Base-by-base conservation (phyloP, 768 basidiomycete genomes). In the Podaxis rugospora region DNA sequence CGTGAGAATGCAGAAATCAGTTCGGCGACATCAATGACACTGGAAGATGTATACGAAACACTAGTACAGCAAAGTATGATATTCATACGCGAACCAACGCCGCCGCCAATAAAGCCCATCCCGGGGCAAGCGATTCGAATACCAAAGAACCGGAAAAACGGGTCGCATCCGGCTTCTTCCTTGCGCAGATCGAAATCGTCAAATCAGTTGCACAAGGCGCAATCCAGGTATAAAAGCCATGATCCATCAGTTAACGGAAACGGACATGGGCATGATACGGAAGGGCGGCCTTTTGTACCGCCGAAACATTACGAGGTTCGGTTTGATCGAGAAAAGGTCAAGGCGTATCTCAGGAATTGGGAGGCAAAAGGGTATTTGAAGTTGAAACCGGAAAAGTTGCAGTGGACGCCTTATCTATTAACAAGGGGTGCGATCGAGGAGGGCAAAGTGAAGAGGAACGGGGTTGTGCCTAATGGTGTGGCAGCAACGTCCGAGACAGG, bases 401-500 rank as follows among this genome's bases (percentile, higher is more conserved):
- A 93, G 69, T 99, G 96, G 92, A 95, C 88, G 63, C 96, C 96
- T 27, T 98, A 96, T 73, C 75, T 97, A 40, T 73, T 93, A 47
- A 78, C 87, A 4, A 77, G 83, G 66, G 69, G 57, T 42, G 57
- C 64, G 50, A 67, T 53, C 68, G 47, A 71, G 71, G 68, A 68
- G 62, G 55, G 59, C 64, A 62, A 65, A 51, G 55, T 42, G 28
- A 27, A 40, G 37, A 42, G 62, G 36, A 25, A 50, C 62, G 53
- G 64, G 39, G 18, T 25, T 25, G 16, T 18, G 10, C 27, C 5
- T 49, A 62, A 64, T 21, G 50, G 53, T 3, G 21, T 36, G 9
- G 25, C 57, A 14, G 52, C n/a, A n/a, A n/a, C 35, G 36, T 54
- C 57, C 21, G 52, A 35, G 35, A 18, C 46, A 23, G 47, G 42